These are phyloP conservation scores for Crithidia acanthocephali DNA, from an alignment of 208 protist genomes.

Conservation along the genomic window DNA sequence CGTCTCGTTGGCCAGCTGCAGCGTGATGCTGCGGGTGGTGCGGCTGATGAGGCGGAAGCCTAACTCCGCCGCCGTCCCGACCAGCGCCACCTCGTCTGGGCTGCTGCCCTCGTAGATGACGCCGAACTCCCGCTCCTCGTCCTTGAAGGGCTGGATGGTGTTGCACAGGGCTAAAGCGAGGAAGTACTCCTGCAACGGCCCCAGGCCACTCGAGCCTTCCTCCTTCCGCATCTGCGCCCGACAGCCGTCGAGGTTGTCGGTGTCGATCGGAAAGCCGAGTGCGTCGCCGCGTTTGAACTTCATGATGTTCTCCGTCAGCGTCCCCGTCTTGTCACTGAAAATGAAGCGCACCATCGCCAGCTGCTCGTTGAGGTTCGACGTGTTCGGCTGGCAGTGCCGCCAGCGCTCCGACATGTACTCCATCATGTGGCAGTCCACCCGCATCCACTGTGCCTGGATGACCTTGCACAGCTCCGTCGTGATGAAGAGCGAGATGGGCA, in stretches of 20 bases:
- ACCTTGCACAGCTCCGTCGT: conserved; percentile 93
- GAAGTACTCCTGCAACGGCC: conserved; percentile 74
- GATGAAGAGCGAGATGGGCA: conserved; percentile 93
- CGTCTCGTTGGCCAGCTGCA: conserved; percentile 26
- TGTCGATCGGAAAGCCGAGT: conserved; percentile 57
- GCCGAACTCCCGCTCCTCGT: conserved; percentile 29
- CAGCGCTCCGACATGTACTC: conserved; percentile 69
- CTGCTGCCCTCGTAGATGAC: conserved; percentile 92
- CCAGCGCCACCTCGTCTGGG: conserved; percentile 94
- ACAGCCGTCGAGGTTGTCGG: conserved; percentile 46
- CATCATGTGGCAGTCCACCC: conserved; percentile 84
- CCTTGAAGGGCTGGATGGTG: conserved; percentile 85
- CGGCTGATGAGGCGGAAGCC: conserved; percentile 76
- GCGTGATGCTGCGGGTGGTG: conserved; percentile 57
- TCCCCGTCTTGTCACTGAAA: conserved; percentile 94
- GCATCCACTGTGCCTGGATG: conserved; percentile 91
- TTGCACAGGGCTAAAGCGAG: conserved; percentile 83
- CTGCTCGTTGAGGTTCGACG: conserved; percentile 94
- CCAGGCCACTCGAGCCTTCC: conserved; percentile 18
- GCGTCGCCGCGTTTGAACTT: conserved; percentile 80
- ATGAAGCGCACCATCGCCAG: conserved; percentile 89
- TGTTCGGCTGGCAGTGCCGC: conserved; percentile 81
- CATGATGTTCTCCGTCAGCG: conserved; percentile 94
- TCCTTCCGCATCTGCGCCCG: conserved; percentile 32
- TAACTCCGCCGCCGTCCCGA: conserved; percentile 71